Evolutionary conservation across 345 rosid genomes (phyloP).

Genomic region (Populus pruinosa): DNA sequence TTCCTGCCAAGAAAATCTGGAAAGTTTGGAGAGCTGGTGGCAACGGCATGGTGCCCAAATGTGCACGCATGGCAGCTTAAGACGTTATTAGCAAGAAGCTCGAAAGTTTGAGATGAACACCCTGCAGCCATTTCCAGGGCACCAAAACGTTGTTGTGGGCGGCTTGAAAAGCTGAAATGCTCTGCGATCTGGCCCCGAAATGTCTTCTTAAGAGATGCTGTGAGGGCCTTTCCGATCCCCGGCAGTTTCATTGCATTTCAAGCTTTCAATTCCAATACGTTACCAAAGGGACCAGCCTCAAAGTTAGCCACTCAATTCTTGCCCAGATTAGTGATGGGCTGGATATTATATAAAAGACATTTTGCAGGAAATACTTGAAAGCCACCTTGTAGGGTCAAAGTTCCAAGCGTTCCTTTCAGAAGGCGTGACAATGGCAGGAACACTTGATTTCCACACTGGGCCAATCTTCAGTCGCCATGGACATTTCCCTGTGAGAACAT

Average conservation of each 20-base stretch:
- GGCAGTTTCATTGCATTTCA: neutral
- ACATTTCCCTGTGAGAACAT: neutral
- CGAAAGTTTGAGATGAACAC: neutral
- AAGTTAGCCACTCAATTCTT: neutral
- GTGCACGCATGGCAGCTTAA: neutral
- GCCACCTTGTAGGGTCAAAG: neutral
- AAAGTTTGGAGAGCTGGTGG: no score
- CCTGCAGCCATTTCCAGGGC: neutral
- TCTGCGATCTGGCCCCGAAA: neutral
- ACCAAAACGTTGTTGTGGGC: neutral
- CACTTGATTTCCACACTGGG: no score
- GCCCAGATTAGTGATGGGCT: neutral
- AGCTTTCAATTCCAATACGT: neutral
- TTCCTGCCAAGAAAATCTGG: neutral
- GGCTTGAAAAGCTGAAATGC: neutral
- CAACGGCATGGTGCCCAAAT: no score
- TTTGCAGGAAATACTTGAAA: neutral
- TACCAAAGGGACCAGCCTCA: neutral
- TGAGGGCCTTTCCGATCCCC: neutral
- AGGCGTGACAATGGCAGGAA: neutral
- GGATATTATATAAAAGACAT: neutral
- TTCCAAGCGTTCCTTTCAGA: neutral
- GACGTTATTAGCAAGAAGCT: neutral
- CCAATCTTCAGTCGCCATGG: no score
- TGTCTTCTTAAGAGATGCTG: neutral